Evolutionary conservation across 2,329 filamentous ascomycete genomes (phyloP).

Genomic region (Clarireedia sp.): DNA sequence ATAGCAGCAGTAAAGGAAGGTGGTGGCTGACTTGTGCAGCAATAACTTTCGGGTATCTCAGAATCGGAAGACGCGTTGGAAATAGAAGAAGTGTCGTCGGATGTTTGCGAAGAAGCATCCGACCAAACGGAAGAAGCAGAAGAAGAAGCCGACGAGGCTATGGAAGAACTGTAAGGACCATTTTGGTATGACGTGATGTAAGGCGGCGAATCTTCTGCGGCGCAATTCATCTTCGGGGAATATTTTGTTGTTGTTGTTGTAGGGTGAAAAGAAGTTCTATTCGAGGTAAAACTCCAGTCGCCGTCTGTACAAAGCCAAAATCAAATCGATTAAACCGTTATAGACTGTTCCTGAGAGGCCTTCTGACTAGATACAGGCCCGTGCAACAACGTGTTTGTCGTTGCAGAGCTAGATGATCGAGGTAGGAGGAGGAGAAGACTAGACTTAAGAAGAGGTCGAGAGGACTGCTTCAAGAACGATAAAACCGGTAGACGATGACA

Average conservation of each 20-base stretch:
- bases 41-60: conserved; percentile 40
- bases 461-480: conserved; percentile 45
- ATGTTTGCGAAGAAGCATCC: conserved; percentile 59
- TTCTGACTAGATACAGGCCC: conserved; percentile 36
- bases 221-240: conserved; percentile 49
- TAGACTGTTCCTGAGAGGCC: conserved; percentile 32
- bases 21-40: conserved; percentile 28
- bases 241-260: conserved; percentile 1
- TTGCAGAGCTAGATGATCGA: conserved; percentile 38
- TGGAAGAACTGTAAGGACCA: conserved; percentile 59
- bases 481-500: conserved; percentile 45
- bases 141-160: conserved; percentile 68
- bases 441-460: conserved; percentile 31
- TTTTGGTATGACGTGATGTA: conserved; percentile 42
- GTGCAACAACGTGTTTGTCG: conserved; percentile 26
- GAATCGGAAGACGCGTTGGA: conserved; percentile 48
- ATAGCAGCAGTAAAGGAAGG: conserved; percentile 29
- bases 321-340: conserved; percentile 36
- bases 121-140: conserved; percentile 75
- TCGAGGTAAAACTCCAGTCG: conserved; percentile 42
- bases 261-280: conserved; percentile 11
- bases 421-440: conserved; percentile 32
- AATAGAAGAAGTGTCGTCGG: conserved; percentile 59
- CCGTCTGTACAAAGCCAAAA: conserved; percentile 44
- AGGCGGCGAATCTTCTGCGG: conserved; percentile 45